A percentile compares a stretch with the other conserved stretches of the same genome.
phyloP scores from a whole-genome alignment of 225 moss, liverwort and hornwort genomes.

The Marchantia paleacea region DNA sequence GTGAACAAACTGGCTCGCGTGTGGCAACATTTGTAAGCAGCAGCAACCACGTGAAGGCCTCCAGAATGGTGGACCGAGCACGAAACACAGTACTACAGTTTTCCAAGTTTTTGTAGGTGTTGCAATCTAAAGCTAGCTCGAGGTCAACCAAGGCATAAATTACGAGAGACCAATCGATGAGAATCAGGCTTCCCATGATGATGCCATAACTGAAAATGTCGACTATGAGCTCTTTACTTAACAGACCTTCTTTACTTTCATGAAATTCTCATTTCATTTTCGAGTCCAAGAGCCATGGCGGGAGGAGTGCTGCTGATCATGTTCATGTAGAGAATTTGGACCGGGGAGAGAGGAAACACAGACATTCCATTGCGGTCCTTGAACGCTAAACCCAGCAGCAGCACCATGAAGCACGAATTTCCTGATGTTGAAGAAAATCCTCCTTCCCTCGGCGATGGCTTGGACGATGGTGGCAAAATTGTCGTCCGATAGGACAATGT shows the following conservation, averaged over 20 bases:
- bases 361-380: neutral
- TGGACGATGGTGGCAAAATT: constrained; percentile 51
- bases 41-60: constrained; percentile 49
- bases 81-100: constrained; percentile 34
- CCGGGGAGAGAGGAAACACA: constrained; percentile 39
- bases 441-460: constrained; percentile 35
- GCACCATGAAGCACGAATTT: neutral
- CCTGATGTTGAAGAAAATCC: neutral
- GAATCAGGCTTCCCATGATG: neutral
- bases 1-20: constrained; percentile 20
- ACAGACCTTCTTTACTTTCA: neutral
- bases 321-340: constrained; percentile 48
- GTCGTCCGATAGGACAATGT: constrained; percentile 44
- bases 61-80: constrained; percentile 41
- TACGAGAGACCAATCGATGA: neutral
- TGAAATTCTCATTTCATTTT: neutral
- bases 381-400: neutral
- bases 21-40: constrained; percentile 50
- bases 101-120: neutral
- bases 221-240: neutral
- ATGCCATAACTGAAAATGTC: neutral
- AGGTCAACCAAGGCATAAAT: neutral
- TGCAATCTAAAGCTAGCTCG: neutral
- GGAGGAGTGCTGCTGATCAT: constrained; percentile 51
- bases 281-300: constrained; percentile 50